phyloP scores from a whole-genome alignment of 2,329 filamentous ascomycete genomes.

The Aureobasidium namibiae region DNA sequence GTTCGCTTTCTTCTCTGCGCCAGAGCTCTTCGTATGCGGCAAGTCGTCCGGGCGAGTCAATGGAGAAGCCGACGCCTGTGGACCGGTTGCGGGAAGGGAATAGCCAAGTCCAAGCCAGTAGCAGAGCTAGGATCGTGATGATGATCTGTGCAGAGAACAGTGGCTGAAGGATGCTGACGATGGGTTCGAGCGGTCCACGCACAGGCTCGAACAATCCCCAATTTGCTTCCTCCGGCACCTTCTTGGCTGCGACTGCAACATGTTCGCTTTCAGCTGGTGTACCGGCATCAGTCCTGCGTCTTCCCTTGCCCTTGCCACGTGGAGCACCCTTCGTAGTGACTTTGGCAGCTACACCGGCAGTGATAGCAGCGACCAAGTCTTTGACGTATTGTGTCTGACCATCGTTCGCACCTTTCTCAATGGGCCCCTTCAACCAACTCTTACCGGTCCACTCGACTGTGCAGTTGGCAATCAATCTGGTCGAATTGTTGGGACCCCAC shows the following conservation, averaged over 20 bases:
- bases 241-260: slow-evolving; percentile 21
- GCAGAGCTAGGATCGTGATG: slow-evolving; percentile 62
- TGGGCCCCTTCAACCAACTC: slow-evolving; percentile 90
- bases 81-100: slow-evolving; percentile 26
- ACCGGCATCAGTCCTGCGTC: slow-evolving; percentile 44
- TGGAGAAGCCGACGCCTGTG: slow-evolving; percentile 30
- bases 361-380: slow-evolving; percentile 67
- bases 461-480: slow-evolving; percentile 78
- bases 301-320: slow-evolving; percentile 39
- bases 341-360: slow-evolving; percentile 61
- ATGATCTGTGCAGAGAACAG: slow-evolving; percentile 70
- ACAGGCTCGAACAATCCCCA: slow-evolving; percentile 83
- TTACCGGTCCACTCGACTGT: slow-evolving; percentile 94
- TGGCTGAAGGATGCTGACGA: slow-evolving; percentile 60
- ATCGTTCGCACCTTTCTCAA: slow-evolving; percentile 90
- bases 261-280: slow-evolving; percentile 27
- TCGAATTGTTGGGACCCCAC: slow-evolving; percentile 82
- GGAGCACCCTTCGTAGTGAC: slow-evolving; percentile 34
- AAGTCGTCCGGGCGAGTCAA: slow-evolving; percentile 54
- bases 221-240: slow-evolving; percentile 32
- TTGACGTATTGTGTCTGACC: slow-evolving; percentile 79
- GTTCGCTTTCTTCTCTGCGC: slow-evolving; percentile 74
- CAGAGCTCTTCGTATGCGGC: slow-evolving; percentile 91
- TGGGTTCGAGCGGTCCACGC: slow-evolving; percentile 58
- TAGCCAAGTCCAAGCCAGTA: slow-evolving; percentile 66